phyloP scores from a whole-genome alignment of 1,139 yeast species.

The Taiozyma sp. region DNA sequence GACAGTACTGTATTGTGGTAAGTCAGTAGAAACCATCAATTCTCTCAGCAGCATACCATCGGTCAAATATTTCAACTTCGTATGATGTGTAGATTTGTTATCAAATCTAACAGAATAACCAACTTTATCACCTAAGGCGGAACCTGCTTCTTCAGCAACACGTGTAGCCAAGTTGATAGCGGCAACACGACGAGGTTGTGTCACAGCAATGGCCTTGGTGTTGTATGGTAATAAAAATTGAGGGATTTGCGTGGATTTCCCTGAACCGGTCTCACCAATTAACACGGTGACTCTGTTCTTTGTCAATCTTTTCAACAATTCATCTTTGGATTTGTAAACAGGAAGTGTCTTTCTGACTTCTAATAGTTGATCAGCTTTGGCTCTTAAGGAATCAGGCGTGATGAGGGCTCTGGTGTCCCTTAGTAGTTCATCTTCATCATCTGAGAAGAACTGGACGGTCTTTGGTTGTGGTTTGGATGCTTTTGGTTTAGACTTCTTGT shows the following conservation, averaged over 20 bases:
- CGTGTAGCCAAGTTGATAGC: conserved; percentile 92
- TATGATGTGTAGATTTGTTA: conserved; percentile 44
- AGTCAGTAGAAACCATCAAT: conserved; percentile 66
- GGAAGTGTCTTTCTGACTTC: conserved; percentile 61
- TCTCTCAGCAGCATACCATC: conserved; percentile 98
- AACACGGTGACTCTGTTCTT: conserved; percentile 68
- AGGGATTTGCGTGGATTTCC: conserved; percentile 97
- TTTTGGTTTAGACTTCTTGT: background rate
- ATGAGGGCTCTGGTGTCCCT: conserved; percentile 9
- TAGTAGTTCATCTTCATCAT: conserved; percentile 26
- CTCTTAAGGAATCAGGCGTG: conserved; percentile 24
- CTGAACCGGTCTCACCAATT: conserved; percentile 97
- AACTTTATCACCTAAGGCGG: conserved; percentile 72
- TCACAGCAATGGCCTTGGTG: conserved; percentile 70
- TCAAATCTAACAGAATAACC: conserved; percentile 94
- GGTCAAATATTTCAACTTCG: conserved; percentile 80
- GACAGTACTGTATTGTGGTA: conserved; percentile 69
- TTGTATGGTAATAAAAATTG: conserved; percentile 65
- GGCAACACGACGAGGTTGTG: conserved; percentile 97
- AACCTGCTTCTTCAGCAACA: conserved; percentile 86
- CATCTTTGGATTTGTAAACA: conserved; percentile 66
- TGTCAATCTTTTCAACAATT: conserved; percentile 51
- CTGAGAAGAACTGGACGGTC: conserved; percentile 29
- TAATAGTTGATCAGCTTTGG: conserved; percentile 44
- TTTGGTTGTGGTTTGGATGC: conserved; percentile 6